These are phyloP conservation scores for Suillus paluster DNA, from an alignment of 768 basidiomycete genomes.

Conservation along the genomic window DNA sequence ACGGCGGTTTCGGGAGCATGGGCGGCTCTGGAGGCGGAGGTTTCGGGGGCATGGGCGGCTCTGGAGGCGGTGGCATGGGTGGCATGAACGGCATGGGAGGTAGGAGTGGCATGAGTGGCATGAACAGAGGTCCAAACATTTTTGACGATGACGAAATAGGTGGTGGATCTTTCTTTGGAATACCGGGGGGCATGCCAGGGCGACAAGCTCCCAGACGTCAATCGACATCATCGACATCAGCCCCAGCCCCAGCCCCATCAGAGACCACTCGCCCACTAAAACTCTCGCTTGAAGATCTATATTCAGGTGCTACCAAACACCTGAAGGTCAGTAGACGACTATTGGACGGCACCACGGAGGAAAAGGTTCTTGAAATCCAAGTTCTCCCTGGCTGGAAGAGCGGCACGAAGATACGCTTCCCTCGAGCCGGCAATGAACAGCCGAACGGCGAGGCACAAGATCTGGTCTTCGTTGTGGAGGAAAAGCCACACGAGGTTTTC, in stretches of 20 bases:
- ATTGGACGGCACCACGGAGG: constrained; percentile 76
- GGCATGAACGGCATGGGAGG: constrained; percentile 47
- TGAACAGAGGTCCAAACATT: constrained; percentile 35
- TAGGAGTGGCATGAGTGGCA: constrained; percentile 30
- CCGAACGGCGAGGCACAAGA: constrained; percentile 74
- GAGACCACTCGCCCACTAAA: constrained; percentile 86
- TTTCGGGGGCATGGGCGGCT: constrained; percentile 23
- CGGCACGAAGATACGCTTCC: constrained; percentile 93
- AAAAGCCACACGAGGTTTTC: constrained; percentile 84
- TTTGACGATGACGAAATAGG: constrained; percentile 52
- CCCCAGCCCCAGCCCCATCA: constrained; percentile 38
- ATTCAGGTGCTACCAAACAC: constrained; percentile 82
- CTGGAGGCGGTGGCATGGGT: constrained; percentile 35
- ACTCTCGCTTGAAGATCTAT: constrained; percentile 85
- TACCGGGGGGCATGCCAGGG: constrained; percentile 63
- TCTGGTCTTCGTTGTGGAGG: constrained; percentile 96
- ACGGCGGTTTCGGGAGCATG: constrained; percentile 41
- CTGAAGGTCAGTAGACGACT: constrained; percentile 83
- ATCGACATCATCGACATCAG: constrained; percentile 27
- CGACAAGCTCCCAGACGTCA: constrained; percentile 37
- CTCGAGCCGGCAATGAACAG: constrained; percentile 83
- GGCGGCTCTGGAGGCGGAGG: constrained; percentile 26
- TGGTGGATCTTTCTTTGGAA: constrained; percentile 44
- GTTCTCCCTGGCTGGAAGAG: constrained; percentile 93
- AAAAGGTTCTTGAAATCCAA: constrained; percentile 82